A percentile compares a stretch with the other conserved stretches of the same genome.
These are phyloP conservation scores for Kluyveromyces nonfermentans DNA, from an alignment of 805 yeast genomes.

Conservation along the genomic window DNA sequence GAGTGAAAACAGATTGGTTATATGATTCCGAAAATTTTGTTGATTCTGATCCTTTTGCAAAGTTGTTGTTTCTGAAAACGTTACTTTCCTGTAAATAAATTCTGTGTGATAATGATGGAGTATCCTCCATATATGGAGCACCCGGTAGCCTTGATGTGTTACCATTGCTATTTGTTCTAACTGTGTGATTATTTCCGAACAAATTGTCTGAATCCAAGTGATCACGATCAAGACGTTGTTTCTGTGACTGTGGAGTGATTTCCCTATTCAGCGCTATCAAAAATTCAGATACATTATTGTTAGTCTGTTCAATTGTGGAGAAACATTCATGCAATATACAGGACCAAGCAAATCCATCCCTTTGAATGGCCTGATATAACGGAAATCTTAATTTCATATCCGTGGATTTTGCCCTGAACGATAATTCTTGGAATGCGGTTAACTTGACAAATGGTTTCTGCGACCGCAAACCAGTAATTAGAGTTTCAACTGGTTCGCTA, in stretches of 20 bases:
- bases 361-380: constrained; percentile 43
- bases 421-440: constrained; percentile 70
- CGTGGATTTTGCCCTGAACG: constrained; percentile 47
- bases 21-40: constrained; percentile 11
- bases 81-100: constrained; percentile 19
- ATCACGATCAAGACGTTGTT: not conserved
- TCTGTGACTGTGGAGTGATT: constrained; percentile 14
- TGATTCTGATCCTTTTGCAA: constrained; percentile 2
- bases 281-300: constrained; percentile 29
- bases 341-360: constrained; percentile 44
- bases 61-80: constrained; percentile 10
- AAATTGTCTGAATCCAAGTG: constrained; percentile 9
- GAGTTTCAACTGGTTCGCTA: constrained; percentile 52
- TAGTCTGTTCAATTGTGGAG: constrained; percentile 41
- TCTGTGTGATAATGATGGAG: constrained; percentile 10
- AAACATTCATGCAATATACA: constrained; percentile 53
- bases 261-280: constrained; percentile 8
- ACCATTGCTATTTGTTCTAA: constrained; percentile 1
- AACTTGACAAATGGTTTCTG: constrained; percentile 40
- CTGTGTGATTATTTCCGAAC: constrained; percentile 29
- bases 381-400: constrained; percentile 40
- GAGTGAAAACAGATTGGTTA: constrained; percentile 20
- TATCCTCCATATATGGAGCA: constrained; percentile 7
- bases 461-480: constrained; percentile 54
- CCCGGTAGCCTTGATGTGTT: constrained; percentile 11